Evolutionary conservation across 176 grass and related monocot species (phyloP).

Genomic region (Oryza glaberrima): DNA sequence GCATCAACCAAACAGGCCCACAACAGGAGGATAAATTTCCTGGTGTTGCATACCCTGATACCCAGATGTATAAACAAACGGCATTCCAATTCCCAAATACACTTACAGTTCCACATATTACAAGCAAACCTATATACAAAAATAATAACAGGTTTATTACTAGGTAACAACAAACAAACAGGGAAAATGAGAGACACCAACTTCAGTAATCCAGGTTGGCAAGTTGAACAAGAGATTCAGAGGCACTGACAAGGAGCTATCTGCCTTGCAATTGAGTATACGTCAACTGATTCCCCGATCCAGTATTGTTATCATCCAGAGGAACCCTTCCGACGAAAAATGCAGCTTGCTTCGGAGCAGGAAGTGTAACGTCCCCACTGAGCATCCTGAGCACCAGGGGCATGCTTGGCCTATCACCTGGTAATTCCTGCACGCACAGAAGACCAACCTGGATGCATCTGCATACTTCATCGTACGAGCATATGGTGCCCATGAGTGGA

Average conservation of each 20-base stretch:
- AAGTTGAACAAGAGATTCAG: not conserved
- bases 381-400: slow-evolving; percentile 60
- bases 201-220: not conserved
- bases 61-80: not conserved
- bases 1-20: no score
- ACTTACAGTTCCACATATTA: not conserved
- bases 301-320: not conserved
- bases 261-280: slow-evolving; percentile 47
- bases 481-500: slow-evolving; percentile 44
- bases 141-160: not conserved
- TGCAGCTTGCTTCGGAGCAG: slow-evolving; percentile 55
- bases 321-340: slow-evolving; percentile 49
- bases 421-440: slow-evolving; percentile 72
- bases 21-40: no score
- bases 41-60: not conserved
- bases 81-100: not conserved
- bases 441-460: slow-evolving; percentile 77
- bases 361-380: slow-evolving; percentile 49
- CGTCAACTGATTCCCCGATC: slow-evolving; percentile 40
- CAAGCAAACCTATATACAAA: not conserved
- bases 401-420: slow-evolving; percentile 67
- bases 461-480: slow-evolving; percentile 36
- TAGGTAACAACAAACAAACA: not conserved
- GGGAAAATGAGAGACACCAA: not conserved
- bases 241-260: not conserved